These are phyloP conservation scores for Lactifluus rugatus DNA, from an alignment of 768 basidiomycete species.

Conservation along the genomic window DNA sequence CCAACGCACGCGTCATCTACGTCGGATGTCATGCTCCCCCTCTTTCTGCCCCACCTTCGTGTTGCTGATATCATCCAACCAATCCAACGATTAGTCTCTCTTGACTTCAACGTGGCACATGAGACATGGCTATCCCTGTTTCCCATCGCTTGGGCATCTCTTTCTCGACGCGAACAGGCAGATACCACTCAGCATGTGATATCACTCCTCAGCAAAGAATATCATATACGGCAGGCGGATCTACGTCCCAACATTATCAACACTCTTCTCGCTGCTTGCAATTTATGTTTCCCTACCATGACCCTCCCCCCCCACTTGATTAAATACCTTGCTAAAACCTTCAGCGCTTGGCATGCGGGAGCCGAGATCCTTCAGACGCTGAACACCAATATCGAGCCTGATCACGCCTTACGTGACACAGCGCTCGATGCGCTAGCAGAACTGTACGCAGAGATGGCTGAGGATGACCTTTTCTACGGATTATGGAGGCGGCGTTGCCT, in stretches of 20 bases:
- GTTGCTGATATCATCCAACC: constrained; percentile 54
- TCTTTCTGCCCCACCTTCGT: constrained; percentile 36
- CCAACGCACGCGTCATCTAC: constrained; percentile 33
- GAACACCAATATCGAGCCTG: constrained; percentile 71
- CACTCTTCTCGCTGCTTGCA: constrained; percentile 75
- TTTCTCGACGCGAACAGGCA: constrained; percentile 78
- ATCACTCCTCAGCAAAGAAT: constrained; percentile 84
- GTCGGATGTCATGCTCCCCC: constrained; percentile 27
- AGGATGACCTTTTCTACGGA: constrained; percentile 97
- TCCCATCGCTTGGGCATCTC: constrained; percentile 73
- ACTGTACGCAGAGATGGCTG: constrained; percentile 88
- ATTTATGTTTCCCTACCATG: constrained; percentile 81
- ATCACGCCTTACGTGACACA: constrained; percentile 67
- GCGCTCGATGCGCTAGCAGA: constrained; percentile 88
- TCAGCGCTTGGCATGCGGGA: constrained; percentile 89
- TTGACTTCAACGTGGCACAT: constrained; percentile 70
- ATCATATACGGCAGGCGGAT: constrained; percentile 82
- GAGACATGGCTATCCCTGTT: constrained; percentile 85
- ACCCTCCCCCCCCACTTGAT: constrained; percentile 88
- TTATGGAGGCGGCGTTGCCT: constrained; percentile 85
- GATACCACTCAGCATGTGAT: constrained; percentile 88
- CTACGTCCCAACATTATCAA: constrained; percentile 88
- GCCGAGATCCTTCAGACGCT: constrained; percentile 78
- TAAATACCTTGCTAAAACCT: constrained; percentile 94
- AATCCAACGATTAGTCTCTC: constrained; percentile 71